Conservation (phyloP, 257 asterid species). For the Petunia secreta region DNA sequence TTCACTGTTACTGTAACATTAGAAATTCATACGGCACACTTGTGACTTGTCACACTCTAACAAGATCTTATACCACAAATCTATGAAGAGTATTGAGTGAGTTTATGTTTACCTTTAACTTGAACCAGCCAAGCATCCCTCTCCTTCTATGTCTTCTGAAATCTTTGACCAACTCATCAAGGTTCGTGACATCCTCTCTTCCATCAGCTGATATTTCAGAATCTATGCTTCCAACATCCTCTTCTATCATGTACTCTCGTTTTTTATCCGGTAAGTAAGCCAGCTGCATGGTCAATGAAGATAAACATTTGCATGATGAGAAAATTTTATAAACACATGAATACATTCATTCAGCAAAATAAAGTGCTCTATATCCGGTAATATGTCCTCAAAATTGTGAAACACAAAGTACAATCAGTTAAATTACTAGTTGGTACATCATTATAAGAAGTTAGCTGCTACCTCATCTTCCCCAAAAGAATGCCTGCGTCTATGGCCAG, state of each 20-base stretch:
- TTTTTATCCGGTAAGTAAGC: slow-evolving; percentile 87
- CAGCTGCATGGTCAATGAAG: slow-evolving; percentile 58
- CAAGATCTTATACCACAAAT: slow-evolving; percentile 10
- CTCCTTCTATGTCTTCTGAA: slow-evolving; percentile 61
- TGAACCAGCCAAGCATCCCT: slow-evolving; percentile 91
- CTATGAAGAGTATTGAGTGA: slow-evolving; percentile 30
- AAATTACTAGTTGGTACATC: slow-evolving; percentile 14
- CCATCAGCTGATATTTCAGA: slow-evolving; percentile 60
- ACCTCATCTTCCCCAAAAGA: slow-evolving; percentile 95
- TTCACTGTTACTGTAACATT: background rate
- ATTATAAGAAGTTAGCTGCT: slow-evolving; percentile 19
- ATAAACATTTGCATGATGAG: slow-evolving; percentile 25
- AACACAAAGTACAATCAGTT: slow-evolving; percentile 23
- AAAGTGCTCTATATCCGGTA: slow-evolving; percentile 12
- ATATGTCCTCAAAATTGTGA: slow-evolving; percentile 1
- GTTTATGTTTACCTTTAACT: slow-evolving; percentile 57
- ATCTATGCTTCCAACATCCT: slow-evolving; percentile 65
- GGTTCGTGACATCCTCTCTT: slow-evolving; percentile 51
- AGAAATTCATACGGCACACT: background rate
- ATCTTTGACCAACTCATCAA: slow-evolving; percentile 67
- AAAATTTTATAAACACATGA: background rate
- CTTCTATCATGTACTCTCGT: slow-evolving; percentile 60
- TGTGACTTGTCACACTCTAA: slow-evolving; percentile 4
- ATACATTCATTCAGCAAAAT: slow-evolving; percentile 11
- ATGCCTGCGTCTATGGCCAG: slow-evolving; percentile 70